Base-by-base conservation (phyloP, 1,139 yeast genomes). In the Nakaseomyces sp. region DNA sequence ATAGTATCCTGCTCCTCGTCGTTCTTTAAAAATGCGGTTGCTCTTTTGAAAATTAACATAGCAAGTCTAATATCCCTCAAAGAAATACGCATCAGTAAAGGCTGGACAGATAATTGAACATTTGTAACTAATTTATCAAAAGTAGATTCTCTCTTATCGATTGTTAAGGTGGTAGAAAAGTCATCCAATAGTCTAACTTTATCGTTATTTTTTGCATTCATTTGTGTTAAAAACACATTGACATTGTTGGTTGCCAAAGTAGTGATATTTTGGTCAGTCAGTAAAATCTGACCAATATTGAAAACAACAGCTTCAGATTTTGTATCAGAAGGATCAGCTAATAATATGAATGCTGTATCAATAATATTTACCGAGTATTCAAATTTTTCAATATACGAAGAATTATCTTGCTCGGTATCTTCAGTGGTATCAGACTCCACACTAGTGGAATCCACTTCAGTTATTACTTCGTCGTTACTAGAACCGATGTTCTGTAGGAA, bases 251-350 rank as follows among this genome's bases (percentile, higher is more conserved):
- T 81, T 15, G 89, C 79, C 7, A 88, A 62, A 1, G 89, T 76
- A 1, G 56, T 46, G 2, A 77, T 72, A 47, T 79, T 77, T 55
- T 84, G 88, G 49, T 84, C 79, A 0, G 91, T 75, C 3, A 87
- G 57, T 40, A 84, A 67, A 7, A 89, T 65, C 56, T 89, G 96
- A 46, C 83, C 94, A 15, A 88, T 79, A 54, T 86, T 85, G 64
- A 91, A 83, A 1, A 91, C 96, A 47, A 91, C 74, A 0, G 98
- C 98, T 55, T 89, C 95, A 0, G 95, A 78, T 50, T 80, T 74
- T 2, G 64, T 58, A 10, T 72, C 68, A 1, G 82, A 72, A 1
- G 96, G 86, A 59, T 89, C 87, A 0, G 96, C 95, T 42, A 93
- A 67, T 31, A 93, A 64, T 30, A 86, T 77, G 15, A 91, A 70